phyloP scores from a whole-genome alignment of 768 basidiomycete species.

The Gymnopilus dilepis region DNA sequence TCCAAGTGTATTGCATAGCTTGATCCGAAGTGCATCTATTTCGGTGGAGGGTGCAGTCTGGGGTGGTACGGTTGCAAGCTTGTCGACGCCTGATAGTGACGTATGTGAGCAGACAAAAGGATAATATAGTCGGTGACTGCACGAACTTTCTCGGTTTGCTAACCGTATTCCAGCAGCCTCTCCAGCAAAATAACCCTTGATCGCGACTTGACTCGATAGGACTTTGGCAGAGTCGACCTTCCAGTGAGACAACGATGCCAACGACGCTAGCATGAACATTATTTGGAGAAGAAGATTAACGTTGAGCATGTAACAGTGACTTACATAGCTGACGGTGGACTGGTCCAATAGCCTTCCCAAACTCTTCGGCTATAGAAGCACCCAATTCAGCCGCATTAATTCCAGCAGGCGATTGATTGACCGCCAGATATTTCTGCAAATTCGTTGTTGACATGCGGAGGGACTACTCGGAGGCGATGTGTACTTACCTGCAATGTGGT shows the following conservation, averaged over 20 bases:
- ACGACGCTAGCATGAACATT: conserved; percentile 50
- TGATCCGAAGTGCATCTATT: conserved; percentile 66
- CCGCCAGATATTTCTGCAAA: conserved; percentile 85
- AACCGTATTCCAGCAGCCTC: conserved; percentile 84
- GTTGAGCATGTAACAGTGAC: conserved; percentile 26
- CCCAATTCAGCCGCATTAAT: conserved; percentile 87
- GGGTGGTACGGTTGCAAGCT: conserved; percentile 67
- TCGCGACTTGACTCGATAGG: conserved; percentile 84
- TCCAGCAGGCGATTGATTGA: conserved; percentile 71
- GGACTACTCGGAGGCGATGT: conserved; percentile 1
- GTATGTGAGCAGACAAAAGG: neutral
- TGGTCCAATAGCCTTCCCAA: conserved; percentile 80
- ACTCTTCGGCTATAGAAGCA: conserved; percentile 86
- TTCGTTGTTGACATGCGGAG: neutral
- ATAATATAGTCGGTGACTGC: neutral
- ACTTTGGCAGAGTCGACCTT: conserved; percentile 83
- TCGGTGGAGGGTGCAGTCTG: conserved; percentile 63
- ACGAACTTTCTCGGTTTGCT: conserved; percentile 65
- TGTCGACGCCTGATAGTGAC: conserved; percentile 50
- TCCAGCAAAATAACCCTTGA: conserved; percentile 89
- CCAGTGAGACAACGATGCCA: conserved; percentile 62
- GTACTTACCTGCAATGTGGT: conserved; percentile 82
- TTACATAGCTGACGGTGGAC: conserved; percentile 77
- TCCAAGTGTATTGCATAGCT: conserved; percentile 67
- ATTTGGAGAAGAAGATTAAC: conserved; percentile 3